phyloP scores from a whole-genome alignment of 106 monocot species.

The Vanilla planifolia region DNA sequence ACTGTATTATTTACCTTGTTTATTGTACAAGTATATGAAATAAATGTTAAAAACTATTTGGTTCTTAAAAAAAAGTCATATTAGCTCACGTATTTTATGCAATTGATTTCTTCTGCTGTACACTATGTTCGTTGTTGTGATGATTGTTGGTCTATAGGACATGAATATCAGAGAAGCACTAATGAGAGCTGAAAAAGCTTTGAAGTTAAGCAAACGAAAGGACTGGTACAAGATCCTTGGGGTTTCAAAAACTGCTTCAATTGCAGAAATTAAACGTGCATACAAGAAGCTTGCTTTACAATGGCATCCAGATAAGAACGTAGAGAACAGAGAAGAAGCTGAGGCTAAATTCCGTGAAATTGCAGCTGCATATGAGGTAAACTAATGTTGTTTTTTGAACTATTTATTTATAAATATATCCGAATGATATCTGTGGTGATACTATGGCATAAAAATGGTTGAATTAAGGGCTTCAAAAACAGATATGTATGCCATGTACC shows the following conservation, averaged over 20 bases:
- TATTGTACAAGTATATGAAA: too few relatives aligned
- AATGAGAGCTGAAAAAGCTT: slow-evolving; percentile 80
- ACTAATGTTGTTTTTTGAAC: neutral
- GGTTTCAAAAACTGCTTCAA: slow-evolving; percentile 71
- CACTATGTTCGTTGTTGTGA: neutral
- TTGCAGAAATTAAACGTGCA: slow-evolving; percentile 84
- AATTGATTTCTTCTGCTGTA: neutral
- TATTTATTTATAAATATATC: too few relatives aligned
- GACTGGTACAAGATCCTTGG: slow-evolving; percentile 98
- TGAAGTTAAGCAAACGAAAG: slow-evolving; percentile 90
- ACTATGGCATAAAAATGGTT: too few relatives aligned
- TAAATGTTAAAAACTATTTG: too few relatives aligned
- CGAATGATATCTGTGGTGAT: too few relatives aligned
- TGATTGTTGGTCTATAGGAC: slow-evolving; percentile 42
- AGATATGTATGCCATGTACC: too few relatives aligned
- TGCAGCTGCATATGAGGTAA: slow-evolving; percentile 99
- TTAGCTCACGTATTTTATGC: too few relatives aligned
- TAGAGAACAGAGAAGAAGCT: slow-evolving; percentile 86
- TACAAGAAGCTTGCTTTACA: slow-evolving; percentile 99
- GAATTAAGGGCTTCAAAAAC: too few relatives aligned
- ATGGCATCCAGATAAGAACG: slow-evolving; percentile 99
- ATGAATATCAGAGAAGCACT: slow-evolving; percentile 75
- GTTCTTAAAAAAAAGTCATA: too few relatives aligned
- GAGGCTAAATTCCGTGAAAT: slow-evolving; percentile 83
- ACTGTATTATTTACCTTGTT: too few relatives aligned